Evolutionary conservation across 805 yeast genomes (phyloP), one percentile per base, ranked within the genome.

Genomic region (Lipomyces orientalis): DNA sequence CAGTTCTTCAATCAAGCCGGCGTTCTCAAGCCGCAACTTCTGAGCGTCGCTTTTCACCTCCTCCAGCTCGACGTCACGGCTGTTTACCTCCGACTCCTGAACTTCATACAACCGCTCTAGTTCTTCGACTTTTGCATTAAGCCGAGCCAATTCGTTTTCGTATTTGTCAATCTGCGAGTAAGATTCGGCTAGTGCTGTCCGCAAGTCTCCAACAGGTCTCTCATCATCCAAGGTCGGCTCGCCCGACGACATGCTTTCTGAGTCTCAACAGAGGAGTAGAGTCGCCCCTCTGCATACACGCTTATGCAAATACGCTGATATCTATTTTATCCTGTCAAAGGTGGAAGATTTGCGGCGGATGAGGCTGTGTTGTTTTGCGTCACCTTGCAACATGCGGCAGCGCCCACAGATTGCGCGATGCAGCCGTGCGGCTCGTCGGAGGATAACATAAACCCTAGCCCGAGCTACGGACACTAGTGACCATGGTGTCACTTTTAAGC

Each of bases 11-110:
- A 2, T 14, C 54, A 66, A 49, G 19, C 37, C 25, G 31, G 22
- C 31, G 58, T 60, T 66, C 31, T 19, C 25, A 12, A 37, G 31
- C 31, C 39, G 16, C 54, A 54, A n/a, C 1, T 43, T 61, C 14
- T 29, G 16, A 7, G 29, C 16, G 9, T 60, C 64, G 22, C 37
- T 29, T 19, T 49, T 25, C 9, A 56, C 19, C n/a, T 33, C 25
- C 51, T 60, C 67, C 6, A 56, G 9, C 51, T 58, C 63, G 16
- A 25, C 33, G 37, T 52, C 49, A 10, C 34, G 49, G 10, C n/a
- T n/a, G 19, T 39, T 33, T 25, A 67, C 16, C 10, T 67, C 70
- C 39, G 60, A 55, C 25, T 67, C 70, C 56, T 60, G 67, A n/a
- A 61, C 67, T 2, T 54, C 35, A 22, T 55, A 61, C 14, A 64